These are phyloP conservation scores for Fabrea salina DNA, from an alignment of 169 alveolate genomes.

Conservation along the genomic window DNA sequence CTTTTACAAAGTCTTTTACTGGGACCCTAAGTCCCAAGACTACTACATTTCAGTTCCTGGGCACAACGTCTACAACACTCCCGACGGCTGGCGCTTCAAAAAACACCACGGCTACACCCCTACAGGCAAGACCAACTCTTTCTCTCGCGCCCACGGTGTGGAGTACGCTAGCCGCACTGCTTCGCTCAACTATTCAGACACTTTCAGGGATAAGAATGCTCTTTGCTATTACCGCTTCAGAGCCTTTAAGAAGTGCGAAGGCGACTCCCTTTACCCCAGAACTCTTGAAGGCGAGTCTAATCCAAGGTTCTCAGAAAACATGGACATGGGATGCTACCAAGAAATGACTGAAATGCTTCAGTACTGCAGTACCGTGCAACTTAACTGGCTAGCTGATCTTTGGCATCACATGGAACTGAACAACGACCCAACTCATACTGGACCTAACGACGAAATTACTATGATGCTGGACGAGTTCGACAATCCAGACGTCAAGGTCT, in stretches of 20 bases:
- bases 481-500: not conserved
- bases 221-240: conserved; percentile 30
- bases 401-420: conserved; percentile 36
- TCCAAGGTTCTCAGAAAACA: not conserved
- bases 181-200: conserved; percentile 20
- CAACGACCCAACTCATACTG: conserved; percentile 1
- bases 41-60: conserved; percentile 29
- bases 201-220: conserved; percentile 32
- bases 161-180: conserved; percentile 9
- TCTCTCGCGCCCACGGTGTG: not conserved
- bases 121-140: conserved; percentile 30
- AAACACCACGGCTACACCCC: conserved; percentile 21
- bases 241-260: conserved; percentile 32
- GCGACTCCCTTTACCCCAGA: not conserved
- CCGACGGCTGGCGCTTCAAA: conserved; percentile 31
- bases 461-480: conserved; percentile 31
- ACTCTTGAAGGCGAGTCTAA: not conserved
- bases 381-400: conserved; percentile 38
- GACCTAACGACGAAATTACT: not conserved
- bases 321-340: conserved; percentile 23
- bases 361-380: conserved; percentile 19
- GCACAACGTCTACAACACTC: conserved; percentile 9
- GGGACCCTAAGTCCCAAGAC: conserved; percentile 31
- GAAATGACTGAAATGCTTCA: conserved; percentile 36
- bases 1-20: conserved; percentile 31